Percentiles rank a stretch among this genome's conserved stretches.
phyloP scores from a whole-genome alignment of 345 rosid species.

The Turritis glabra region DNA sequence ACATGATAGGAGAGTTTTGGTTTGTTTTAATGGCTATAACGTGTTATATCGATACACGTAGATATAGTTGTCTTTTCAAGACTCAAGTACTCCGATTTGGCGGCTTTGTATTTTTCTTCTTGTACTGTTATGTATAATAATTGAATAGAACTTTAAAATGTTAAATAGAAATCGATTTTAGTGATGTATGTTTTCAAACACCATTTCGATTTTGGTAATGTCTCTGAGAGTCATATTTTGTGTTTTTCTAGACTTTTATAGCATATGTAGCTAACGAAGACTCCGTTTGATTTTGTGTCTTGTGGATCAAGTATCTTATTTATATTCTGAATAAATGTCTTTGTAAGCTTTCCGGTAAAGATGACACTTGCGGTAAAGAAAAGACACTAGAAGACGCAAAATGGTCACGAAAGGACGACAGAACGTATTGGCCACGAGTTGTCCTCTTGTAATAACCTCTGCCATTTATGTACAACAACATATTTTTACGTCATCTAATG shows the following conservation, averaged over 20 bases:
- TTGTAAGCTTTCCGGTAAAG: background rate
- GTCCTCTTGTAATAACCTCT: background rate
- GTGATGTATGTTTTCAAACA: no score
- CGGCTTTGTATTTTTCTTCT: no score
- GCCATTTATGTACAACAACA: background rate
- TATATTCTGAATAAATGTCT: no score
- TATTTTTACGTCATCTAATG: background rate
- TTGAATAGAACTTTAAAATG: background rate
- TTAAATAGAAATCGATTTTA: background rate
- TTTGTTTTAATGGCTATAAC: no score
- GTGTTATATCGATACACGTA: no score
- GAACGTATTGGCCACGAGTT: background rate
- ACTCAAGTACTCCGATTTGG: no score
- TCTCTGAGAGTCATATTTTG: background rate
- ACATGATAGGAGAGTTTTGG: no score
- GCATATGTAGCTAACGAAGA: background rate
- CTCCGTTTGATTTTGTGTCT: background rate
- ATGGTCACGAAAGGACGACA: constrained; percentile 11
- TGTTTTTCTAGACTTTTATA: background rate
- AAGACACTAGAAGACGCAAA: background rate
- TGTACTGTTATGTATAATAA: background rate
- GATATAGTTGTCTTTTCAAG: no score
- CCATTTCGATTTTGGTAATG: background rate
- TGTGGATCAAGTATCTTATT: no score
- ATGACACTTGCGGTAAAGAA: background rate